Evolutionary conservation across 2,329 filamentous ascomycete species (phyloP), one percentile per base, ranked within the genome.

Genomic region (Cladorrhinum sp.): DNA sequence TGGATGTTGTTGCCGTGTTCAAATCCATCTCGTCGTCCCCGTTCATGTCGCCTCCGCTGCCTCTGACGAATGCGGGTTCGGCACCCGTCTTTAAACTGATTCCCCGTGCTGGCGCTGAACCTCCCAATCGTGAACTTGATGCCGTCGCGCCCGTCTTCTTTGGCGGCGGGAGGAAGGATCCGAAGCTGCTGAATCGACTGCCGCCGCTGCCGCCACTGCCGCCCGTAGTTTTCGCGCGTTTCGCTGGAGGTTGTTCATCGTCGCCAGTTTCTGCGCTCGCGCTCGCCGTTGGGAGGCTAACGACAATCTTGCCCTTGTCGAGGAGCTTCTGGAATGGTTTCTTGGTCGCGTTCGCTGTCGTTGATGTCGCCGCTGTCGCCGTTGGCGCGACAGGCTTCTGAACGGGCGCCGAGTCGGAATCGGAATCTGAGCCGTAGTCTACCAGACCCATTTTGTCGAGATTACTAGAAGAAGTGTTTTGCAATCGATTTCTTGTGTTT

Each of bases 11-110:
- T 28, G 65, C 66, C 20, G 70, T 62, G 2, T 62, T 68, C n/a
- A n/a, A n/a, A 1, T 66, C 66, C 2, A 66, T 65, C 1, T 69
- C 70, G 6, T 66, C 73, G 16, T 61, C 66, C 5, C 61, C 65
- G 14, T 68, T 69, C 5, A 50, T 57, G 9, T 64, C 62, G 6
- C 59, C 64, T 16, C 69, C 69, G 6, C 42, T 57, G 12, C 64
- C 62, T 60, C 93, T 82, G 72, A 84, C 88, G 72, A 97, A 97
- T 0, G 89, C 92, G 21, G 92, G 90, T 60, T 90, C 86, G 7
- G 90, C 86, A 21, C 91, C 92, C 8, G 93, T 97, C 79, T 91
- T 95, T 62, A 97, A 73, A 69, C 84, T 90, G 55, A 96, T 80
- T 1, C 86, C 84, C 33, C 82, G 80, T 55, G 81, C 74, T 68